Percentiles rank a stretch among this genome's conserved stretches.
phyloP scores from a whole-genome alignment of 2,329 filamentous ascomycete genomes.

The Sodiomyces alkalinus region DNA sequence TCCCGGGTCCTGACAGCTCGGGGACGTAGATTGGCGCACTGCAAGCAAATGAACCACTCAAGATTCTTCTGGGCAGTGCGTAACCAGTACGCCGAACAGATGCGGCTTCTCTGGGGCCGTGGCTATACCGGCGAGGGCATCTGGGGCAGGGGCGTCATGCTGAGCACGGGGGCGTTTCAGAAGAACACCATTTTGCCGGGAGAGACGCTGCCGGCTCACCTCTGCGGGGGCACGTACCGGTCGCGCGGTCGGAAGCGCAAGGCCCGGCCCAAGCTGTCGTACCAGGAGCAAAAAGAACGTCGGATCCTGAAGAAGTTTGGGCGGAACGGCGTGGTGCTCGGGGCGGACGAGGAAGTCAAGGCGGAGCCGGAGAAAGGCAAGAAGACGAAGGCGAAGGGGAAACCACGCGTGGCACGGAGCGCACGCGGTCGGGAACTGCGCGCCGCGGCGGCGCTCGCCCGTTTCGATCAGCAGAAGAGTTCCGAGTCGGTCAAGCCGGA shows the following conservation, averaged over 20 bases:
- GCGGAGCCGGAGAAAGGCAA: conserved; percentile 53
- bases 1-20: conserved; percentile 3
- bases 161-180: conserved; percentile 47
- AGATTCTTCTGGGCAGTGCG: conserved; percentile 67
- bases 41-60: conserved; percentile 84
- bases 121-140: conserved; percentile 69
- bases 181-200: conserved; percentile 32
- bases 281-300: conserved; percentile 58
- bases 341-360: conserved; percentile 52
- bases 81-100: conserved; percentile 55
- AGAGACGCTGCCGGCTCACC: conserved; percentile 50
- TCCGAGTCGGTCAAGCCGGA: conserved; percentile 29
- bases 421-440: conserved; percentile 60
- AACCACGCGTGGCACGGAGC: conserved; percentile 61
- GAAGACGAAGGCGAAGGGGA: conserved; percentile 40
- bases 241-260: conserved; percentile 39
- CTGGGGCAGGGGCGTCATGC: conserved; percentile 57
- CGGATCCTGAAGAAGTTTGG: conserved; percentile 67
- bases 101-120: conserved; percentile 54
- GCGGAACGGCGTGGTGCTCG: conserved; percentile 49
- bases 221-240: conserved; percentile 70
- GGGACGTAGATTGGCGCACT: conserved; percentile 58
- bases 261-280: conserved; percentile 40
- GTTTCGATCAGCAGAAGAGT: conserved; percentile 48
- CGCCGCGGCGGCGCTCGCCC: conserved; percentile 60